Percentiles rank a stretch among this genome's conserved stretches.
Conservation (phyloP, 305 asterid species). For the Fraxinus velutina region DNA sequence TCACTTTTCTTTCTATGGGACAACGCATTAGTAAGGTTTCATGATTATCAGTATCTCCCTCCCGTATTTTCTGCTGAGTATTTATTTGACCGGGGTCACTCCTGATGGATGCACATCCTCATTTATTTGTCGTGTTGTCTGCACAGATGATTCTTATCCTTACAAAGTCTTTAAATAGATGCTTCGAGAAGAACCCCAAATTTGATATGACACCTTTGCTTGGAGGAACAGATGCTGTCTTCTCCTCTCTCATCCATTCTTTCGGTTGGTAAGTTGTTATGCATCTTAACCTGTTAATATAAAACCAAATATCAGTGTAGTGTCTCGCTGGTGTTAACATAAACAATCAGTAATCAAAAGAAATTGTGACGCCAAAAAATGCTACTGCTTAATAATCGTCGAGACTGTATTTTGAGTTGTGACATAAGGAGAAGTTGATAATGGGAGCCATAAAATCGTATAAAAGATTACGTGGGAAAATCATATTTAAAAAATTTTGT, state of each 20-base stretch:
- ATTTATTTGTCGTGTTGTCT: constrained; percentile 22
- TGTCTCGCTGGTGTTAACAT: not conserved
- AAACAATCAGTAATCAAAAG: not conserved
- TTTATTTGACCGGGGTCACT: not conserved
- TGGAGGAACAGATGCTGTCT: constrained; percentile 93
- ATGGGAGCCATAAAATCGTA: constrained; percentile 1
- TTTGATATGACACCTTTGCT: constrained; percentile 97
- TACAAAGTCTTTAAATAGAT: constrained; percentile 87
- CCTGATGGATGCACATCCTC: constrained; percentile 19
- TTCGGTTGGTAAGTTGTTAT: constrained; percentile 74
- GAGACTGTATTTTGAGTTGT: constrained; percentile 1
- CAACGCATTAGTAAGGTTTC: not conserved
- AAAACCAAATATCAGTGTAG: constrained; percentile 1
- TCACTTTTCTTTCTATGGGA: not conserved
- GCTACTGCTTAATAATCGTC: not conserved
- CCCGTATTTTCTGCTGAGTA: not conserved
- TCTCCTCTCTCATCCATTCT: constrained; percentile 95
- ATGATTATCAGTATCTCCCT: not conserved
- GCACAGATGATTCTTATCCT: constrained; percentile 95
- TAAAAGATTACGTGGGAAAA: constrained; percentile 4
- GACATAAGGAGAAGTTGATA: not conserved
- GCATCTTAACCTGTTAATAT: constrained; percentile 21
- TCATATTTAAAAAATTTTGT: not conserved
- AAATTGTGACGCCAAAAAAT: not conserved
- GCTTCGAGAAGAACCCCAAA: constrained; percentile 95